Conservation (phyloP, 225 moss, liverwort and hornwort species). For the Polytrichum formosum region DNA sequence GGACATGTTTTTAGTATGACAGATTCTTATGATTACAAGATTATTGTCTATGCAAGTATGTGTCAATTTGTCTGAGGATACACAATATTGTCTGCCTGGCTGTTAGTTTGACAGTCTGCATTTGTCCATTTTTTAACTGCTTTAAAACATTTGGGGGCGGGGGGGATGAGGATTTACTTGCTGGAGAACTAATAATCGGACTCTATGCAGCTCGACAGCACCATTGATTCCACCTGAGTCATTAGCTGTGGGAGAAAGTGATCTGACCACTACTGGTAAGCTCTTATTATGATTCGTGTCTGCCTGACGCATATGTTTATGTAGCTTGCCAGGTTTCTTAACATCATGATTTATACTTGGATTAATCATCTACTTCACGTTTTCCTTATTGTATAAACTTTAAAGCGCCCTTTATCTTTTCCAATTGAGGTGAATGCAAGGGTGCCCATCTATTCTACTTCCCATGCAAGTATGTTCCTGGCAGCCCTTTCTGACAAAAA, state of each 20-base stretch:
- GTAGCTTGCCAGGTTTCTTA: background rate
- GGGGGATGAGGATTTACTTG: too few species aligned
- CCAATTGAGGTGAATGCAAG: background rate
- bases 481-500: too few species aligned
- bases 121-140: too few species aligned
- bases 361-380: background rate
- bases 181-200: background rate
- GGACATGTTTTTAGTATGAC: too few species aligned
- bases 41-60: too few species aligned
- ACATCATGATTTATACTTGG: background rate
- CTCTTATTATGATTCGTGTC: background rate
- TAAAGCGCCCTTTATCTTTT: background rate
- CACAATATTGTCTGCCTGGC: too few species aligned
- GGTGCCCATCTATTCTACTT: background rate
- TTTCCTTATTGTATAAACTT: background rate
- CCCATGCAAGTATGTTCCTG: background rate
- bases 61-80: too few species aligned
- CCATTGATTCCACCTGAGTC: conserved; percentile 58
- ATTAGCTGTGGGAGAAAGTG: conserved; percentile 65
- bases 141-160: too few species aligned
- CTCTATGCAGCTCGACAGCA: conserved; percentile 59
- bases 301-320: background rate
- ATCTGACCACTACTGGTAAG: conserved; percentile 59
- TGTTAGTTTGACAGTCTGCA: too few species aligned
- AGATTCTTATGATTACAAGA: too few species aligned